phyloP scores from a whole-genome alignment of 2,329 filamentous ascomycete species.

The Trematosphaeria pertusa region DNA sequence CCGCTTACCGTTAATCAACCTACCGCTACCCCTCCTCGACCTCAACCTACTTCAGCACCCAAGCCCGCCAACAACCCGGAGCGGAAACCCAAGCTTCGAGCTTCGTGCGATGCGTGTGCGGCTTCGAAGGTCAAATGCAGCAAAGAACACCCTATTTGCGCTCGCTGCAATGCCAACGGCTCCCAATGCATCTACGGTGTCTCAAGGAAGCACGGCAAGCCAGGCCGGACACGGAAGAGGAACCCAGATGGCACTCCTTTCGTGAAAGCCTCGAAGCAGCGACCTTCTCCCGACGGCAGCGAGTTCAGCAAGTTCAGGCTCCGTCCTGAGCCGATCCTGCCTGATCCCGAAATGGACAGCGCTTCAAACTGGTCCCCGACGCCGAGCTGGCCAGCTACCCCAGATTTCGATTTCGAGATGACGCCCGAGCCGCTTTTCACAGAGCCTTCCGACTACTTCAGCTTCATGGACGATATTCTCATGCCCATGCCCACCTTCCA shows the following conservation, averaged over 20 bases:
- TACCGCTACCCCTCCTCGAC: constrained; percentile 17
- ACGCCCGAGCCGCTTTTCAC: constrained; percentile 35
- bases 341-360: constrained; percentile 25
- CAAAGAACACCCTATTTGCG: constrained; percentile 43
- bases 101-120: constrained; percentile 47
- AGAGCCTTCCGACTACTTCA: constrained; percentile 24
- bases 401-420: constrained; percentile 38
- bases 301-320: constrained; percentile 38
- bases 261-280: constrained; percentile 36
- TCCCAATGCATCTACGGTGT: constrained; percentile 42
- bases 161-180: constrained; percentile 38
- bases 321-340: constrained; percentile 28
- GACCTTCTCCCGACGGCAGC: constrained; percentile 37
- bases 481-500: constrained; percentile 26
- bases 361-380: constrained; percentile 31
- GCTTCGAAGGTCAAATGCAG: constrained; percentile 48
- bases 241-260: constrained; percentile 42
- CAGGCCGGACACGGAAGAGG: constrained; percentile 39
- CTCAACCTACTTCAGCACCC: constrained; percentile 29
- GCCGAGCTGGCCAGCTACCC: constrained; percentile 32
- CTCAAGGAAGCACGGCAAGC: constrained; percentile 46
- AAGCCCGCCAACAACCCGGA: constrained; percentile 22
- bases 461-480: constrained; percentile 31
- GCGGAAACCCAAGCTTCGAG: constrained; percentile 40
- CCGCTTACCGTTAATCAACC: constrained; percentile 19